These are phyloP conservation scores for Didymellaceae sp. DNA, from an alignment of 2,329 filamentous ascomycete genomes.

Conservation along the genomic window DNA sequence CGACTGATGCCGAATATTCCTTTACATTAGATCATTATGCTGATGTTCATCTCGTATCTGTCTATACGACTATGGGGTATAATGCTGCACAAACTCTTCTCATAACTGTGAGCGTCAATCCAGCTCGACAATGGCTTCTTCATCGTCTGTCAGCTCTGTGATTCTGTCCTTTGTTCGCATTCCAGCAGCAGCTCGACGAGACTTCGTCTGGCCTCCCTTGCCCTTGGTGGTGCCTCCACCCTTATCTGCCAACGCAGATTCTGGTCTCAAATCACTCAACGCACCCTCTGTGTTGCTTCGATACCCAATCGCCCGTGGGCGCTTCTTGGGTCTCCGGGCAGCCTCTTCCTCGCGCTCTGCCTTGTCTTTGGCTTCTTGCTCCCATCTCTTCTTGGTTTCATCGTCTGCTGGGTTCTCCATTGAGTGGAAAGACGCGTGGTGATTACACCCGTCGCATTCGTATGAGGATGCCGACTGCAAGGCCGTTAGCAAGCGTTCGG, in stretches of 20 bases:
- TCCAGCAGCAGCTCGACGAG: constrained; percentile 9
- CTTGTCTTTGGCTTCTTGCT: constrained; percentile 45
- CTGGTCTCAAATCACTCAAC: background rate
- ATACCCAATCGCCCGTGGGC: constrained; percentile 37
- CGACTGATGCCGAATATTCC: no score
- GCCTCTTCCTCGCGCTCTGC: constrained; percentile 22
- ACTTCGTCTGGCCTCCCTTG: constrained; percentile 15
- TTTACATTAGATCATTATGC: no score
- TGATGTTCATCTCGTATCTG: background rate
- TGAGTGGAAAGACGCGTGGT: constrained; percentile 62
- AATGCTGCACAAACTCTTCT: background rate
- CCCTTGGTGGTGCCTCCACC: constrained; percentile 1
- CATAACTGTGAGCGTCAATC: constrained; percentile 24
- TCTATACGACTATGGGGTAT: constrained; percentile 1
- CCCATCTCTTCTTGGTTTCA: constrained; percentile 55
- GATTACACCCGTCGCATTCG: constrained; percentile 62
- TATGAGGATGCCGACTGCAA: constrained; percentile 57
- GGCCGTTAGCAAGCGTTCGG: background rate
- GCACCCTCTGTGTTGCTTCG: background rate
- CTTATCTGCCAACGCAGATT: background rate
- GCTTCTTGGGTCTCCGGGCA: constrained; percentile 34
- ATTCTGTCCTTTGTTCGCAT: constrained; percentile 25
- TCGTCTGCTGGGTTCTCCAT: constrained; percentile 60
- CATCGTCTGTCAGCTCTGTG: constrained; percentile 28
- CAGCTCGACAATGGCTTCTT: constrained; percentile 36